Evolutionary conservation across 371 early-diverging fungal genomes (phyloP), one percentile per base, ranked within the genome.

Genomic region (Batrachochytrium dendrobatidis): DNA sequence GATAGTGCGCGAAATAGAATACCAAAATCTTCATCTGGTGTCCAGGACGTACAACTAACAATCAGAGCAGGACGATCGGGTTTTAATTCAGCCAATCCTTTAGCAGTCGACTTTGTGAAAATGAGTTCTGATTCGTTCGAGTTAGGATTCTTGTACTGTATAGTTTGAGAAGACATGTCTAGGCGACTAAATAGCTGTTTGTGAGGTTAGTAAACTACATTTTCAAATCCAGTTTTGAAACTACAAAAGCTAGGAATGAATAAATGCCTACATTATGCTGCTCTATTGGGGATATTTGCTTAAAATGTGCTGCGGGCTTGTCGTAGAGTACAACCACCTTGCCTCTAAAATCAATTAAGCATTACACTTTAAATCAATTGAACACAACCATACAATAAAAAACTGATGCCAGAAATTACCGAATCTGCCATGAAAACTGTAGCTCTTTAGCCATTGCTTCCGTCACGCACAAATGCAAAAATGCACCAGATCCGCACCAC

Each of bases 1-100:
- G 74, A 68, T 12, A 89, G 68, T 0, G 93, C 92, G 1, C 83
- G 75, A 29, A 93, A 68, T 53, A 97, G 68, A 3, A 94, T 60
- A 15, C 77, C 74, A 68, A 97, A 92, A 66, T 95, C 95, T 63
- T 97, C 98, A 69, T 95, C 98, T 33, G 86, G 86, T 0, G 98
- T 97, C 94, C 95, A 97, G 61, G 87, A 87, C n/a, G 95, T 95
- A 62, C 87, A 86, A 59, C 88, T 90, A 4, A 95, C 87, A 51
- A 95, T 69, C 54, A 95, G 64, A 51, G 78, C 76, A 0, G 88
- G 86, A 44, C 90, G 75, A 33, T 56, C 44, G 31, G 55, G 55
- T 34, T 32, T 22, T 15, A 35, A 33, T 24, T 63, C 29, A 2
- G 30, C 53, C 26, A 33, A 10, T 58, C 35, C 43, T n/a, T 34